Conservation (phyloP, 164 flowering plant species). For the Magnolia kwangsiensis region DNA sequence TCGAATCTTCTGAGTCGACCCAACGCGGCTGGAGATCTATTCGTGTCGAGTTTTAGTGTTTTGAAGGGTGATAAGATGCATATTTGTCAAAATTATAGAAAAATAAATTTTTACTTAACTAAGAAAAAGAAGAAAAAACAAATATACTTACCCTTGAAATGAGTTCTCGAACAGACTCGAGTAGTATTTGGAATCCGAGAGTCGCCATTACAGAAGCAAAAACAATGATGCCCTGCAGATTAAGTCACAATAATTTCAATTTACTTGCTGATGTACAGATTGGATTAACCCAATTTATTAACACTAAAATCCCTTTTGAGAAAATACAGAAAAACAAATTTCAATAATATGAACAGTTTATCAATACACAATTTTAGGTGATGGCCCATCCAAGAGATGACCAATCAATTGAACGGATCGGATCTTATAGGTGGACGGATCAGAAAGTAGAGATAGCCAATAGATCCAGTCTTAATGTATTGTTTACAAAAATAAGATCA, state of each 20-base stretch:
- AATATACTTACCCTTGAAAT: conserved; percentile 36
- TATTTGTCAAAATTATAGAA: too few species aligned
- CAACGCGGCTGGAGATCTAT: too few species aligned
- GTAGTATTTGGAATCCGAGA: conserved; percentile 62
- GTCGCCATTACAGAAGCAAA: conserved; percentile 88
- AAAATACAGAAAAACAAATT: too few species aligned
- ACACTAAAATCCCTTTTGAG: neutral
- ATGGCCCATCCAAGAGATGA: neutral
- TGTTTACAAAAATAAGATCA: too few species aligned
- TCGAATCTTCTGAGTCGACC: too few species aligned
- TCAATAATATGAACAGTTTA: too few species aligned
- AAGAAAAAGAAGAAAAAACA: neutral
- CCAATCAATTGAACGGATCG: neutral
- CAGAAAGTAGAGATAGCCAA: too few species aligned
- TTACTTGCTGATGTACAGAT: neutral
- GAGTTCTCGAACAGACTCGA: conserved; percentile 55
- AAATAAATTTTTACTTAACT: too few species aligned
- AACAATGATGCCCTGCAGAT: conserved; percentile 66
- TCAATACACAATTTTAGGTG: neutral
- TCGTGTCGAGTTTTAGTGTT: too few species aligned
- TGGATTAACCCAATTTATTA: neutral
- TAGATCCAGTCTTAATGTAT: too few species aligned
- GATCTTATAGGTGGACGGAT: neutral
- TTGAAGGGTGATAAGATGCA: too few species aligned
- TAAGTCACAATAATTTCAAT: neutral